Base-by-base conservation (phyloP, 768 basidiomycete species). In the Phallus indusiatus region DNA sequence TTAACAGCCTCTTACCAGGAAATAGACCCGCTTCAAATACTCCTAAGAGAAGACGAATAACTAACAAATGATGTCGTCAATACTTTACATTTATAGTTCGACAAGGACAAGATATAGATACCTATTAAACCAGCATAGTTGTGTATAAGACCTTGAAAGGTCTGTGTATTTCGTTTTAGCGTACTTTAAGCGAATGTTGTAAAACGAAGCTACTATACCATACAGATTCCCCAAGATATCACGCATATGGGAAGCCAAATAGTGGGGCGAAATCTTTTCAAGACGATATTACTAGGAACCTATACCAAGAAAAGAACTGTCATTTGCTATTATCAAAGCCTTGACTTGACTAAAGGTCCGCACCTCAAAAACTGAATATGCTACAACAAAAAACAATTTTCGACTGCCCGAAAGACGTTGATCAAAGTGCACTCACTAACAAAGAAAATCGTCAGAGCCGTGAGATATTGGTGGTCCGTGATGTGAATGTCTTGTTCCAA, bases 391-490 rank as follows among this genome's bases (percentile, higher is more conserved):
- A 20, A 20, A 37, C 6, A 17, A 11, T 48, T 37, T 16, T 7
- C 5, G 36, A n/a, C 6, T 4, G 21, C 20, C 16, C 16, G 20
- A n/a, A 28, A 55, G 11, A 46, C 12, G 24, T 12, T 12, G 2
- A 47, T 35, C 5, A 24, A 11, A 36, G 35, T 28, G 28, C 17
- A 64, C 48, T 68, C 88, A 7, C 83, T 82, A 57, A 88, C 83
- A 72, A 88, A 90, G 74, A 90, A 90, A 6, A 87, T 77, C 5
- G 84, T 86, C 51, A 87, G 72, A 4, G 84, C 83, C 55, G 85
- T 74, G 28, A 86, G 74, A 66, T 86, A 87, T 64, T 86, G 84
- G 51, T 72, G 77, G 65, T 86, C 81, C 5, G 75, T 77, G 22
- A 87, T 80, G 33, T 79, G 71, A 47, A 86, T 71, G 64, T 85